These are phyloP conservation scores for Neoboletus subvelutipes DNA, from an alignment of 768 basidiomycete species.

Conservation along the genomic window DNA sequence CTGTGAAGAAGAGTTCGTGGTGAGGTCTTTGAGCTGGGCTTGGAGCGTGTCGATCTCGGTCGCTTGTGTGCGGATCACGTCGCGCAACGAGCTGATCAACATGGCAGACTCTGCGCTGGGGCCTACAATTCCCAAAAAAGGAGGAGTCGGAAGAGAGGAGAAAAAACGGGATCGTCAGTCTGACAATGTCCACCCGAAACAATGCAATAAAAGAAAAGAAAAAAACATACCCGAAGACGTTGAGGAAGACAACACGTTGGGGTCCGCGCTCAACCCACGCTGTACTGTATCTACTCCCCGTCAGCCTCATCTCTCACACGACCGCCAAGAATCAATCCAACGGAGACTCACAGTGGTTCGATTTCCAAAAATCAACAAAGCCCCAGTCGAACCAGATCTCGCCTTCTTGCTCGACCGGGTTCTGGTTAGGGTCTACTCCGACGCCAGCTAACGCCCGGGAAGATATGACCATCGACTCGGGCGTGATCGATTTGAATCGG, in stretches of 20 bases:
- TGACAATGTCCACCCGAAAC: not conserved
- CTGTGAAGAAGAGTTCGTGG: constrained; percentile 39
- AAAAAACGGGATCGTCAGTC: not conserved
- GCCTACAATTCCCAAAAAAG: constrained; percentile 35
- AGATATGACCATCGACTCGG: constrained; percentile 73
- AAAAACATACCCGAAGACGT: constrained; percentile 48
- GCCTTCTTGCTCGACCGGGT: constrained; percentile 54
- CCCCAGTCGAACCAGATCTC: constrained; percentile 99
- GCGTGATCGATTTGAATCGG: constrained; percentile 86
- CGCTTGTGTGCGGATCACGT: constrained; percentile 80
- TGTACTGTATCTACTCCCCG: constrained; percentile 64
- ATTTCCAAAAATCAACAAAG: constrained; percentile 98
- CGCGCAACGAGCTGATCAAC: constrained; percentile 80
- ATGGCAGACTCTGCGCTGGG: constrained; percentile 76
- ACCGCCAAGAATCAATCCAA: not conserved
- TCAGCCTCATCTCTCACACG: not conserved
- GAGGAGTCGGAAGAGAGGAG: not conserved
- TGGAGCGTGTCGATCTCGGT: constrained; percentile 73
- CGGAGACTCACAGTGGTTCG: constrained; percentile 79
- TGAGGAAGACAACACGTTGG: constrained; percentile 59
- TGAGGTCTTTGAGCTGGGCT: constrained; percentile 48
- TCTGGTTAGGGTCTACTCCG: constrained; percentile 1
- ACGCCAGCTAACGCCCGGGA: constrained; percentile 35
- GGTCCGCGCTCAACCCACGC: constrained; percentile 67
- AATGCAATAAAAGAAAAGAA: not conserved